These are phyloP conservation scores for Cryphonectria japonica DNA, from an alignment of 2,329 filamentous ascomycete species.

Conservation along the genomic window DNA sequence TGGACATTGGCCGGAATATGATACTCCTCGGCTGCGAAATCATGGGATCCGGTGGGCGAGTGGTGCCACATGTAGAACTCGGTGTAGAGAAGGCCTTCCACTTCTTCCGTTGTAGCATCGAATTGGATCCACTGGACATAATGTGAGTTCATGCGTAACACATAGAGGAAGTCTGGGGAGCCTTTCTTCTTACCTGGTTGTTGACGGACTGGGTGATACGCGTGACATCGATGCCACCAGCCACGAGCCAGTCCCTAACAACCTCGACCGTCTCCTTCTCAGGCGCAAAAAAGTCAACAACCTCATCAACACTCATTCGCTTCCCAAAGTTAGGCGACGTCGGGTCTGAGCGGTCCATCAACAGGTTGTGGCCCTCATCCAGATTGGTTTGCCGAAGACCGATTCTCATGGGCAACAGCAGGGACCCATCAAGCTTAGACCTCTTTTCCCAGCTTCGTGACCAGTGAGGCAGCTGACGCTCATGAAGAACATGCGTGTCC, in stretches of 20 bases:
- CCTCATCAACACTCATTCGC: slow-evolving; percentile 40
- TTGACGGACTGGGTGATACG: slow-evolving; percentile 33
- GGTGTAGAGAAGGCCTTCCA: slow-evolving; percentile 44
- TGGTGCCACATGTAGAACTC: slow-evolving; percentile 48
- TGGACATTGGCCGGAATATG: slow-evolving; percentile 50
- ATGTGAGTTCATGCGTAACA: slow-evolving; percentile 33
- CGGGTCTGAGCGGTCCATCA: slow-evolving; percentile 38
- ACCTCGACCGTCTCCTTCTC: slow-evolving; percentile 35
- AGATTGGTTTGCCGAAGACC: slow-evolving; percentile 37
- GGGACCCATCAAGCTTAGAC: slow-evolving; percentile 32
- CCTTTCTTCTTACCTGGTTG: slow-evolving; percentile 32
- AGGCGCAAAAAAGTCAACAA: slow-evolving; percentile 43
- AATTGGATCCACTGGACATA: slow-evolving; percentile 46
- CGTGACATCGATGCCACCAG: slow-evolving; percentile 25
- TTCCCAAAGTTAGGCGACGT: slow-evolving; percentile 41
- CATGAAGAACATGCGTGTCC: slow-evolving; percentile 38
- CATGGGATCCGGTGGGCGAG: slow-evolving; percentile 38
- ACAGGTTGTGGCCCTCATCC: slow-evolving; percentile 36
- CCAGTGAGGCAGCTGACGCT: slow-evolving; percentile 37
- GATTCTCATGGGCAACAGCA: slow-evolving; percentile 37
- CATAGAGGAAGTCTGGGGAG: not conserved
- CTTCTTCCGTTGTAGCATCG: slow-evolving; percentile 43
- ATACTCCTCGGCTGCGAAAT: slow-evolving; percentile 47
- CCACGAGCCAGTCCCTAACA: slow-evolving; percentile 32
- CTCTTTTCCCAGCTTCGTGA: slow-evolving; percentile 35